Evolutionary conservation across 306 rosid genomes (phyloP), one percentile per base, ranked within the genome.

Genomic region (Cucurbita argyrosperma): DNA sequence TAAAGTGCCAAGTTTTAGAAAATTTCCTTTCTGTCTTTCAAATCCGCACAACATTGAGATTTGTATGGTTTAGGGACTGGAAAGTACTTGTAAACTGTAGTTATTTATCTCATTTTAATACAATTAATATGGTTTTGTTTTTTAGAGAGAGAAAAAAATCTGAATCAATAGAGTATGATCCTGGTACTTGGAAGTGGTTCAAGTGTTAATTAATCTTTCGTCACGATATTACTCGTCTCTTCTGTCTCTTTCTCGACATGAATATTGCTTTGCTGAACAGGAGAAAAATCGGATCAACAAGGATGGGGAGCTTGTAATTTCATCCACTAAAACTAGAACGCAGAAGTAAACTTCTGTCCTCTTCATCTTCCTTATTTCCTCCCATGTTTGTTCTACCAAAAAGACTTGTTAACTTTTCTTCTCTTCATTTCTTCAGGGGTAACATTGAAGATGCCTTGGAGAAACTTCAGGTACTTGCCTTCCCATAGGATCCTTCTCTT

Each of bases 271-370:
- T 57, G 71, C 66, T 83, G 74, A 35, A 70, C 85, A 90, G 98
- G 98, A 93, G 85, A 93, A 93, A 81, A 93, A 93, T 76, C 94
- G 97, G 16, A 89, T 93, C 63, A 89, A 90, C 85, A 88, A 86
- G 84, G 98, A 93, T 62, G 97, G 97, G 72, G 98, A 93, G 74
- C 98, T 90, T 55, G 98, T 93, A 81, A 87, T 93, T 76, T 89
- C 98, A 63, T 93, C 97, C 52, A 93, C 98, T 37, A 93, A 81
- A 84, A 93, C 98, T 70, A 86, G 97, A 80, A 93, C 98, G 2
- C 97, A 89, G 74, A 90, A 90, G 98, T 93, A 73, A 71, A 78
- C 70, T 64, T 85, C 87, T 72, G 42, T 70, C 75, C 80, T 81
- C 73, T 71, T 47, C 38, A 73, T 49, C 12, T 55, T 50, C 15